phyloP scores from a whole-genome alignment of 2,329 filamentous ascomycete species.

The Neobulgaria alba region DNA sequence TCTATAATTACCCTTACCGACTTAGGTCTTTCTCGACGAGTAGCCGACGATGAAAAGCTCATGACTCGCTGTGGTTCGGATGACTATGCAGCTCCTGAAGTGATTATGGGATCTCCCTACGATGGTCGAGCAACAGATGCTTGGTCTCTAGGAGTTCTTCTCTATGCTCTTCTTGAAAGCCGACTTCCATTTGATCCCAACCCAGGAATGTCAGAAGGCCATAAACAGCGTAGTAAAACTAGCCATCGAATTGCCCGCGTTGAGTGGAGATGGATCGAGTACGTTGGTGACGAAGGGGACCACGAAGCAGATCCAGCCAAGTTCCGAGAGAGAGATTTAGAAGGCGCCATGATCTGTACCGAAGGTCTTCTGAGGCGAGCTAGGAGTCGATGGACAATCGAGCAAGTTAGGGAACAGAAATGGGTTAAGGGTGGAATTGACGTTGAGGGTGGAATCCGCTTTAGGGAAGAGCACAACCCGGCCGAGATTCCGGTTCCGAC shows the following conservation, averaged over 20 bases:
- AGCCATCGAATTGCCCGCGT: constrained; percentile 92
- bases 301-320: constrained; percentile 61
- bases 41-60: constrained; percentile 80
- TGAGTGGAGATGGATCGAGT: constrained; percentile 92
- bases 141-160: constrained; percentile 87
- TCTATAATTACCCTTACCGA: constrained; percentile 86
- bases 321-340: constrained; percentile 55
- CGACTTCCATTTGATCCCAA: constrained; percentile 86
- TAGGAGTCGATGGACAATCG: constrained; percentile 66
- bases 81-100: constrained; percentile 94
- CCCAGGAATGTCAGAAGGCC: constrained; percentile 68
- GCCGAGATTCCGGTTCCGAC: constrained; percentile 20
- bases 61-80: constrained; percentile 91
- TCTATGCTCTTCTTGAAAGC: constrained; percentile 92
- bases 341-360: constrained; percentile 71
- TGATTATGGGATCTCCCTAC: constrained; percentile 90
- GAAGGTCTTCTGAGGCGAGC: constrained; percentile 79
- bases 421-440: constrained; percentile 73
- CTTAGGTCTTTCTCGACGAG: constrained; percentile 77
- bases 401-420: constrained; percentile 59
- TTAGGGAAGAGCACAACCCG: constrained; percentile 42
- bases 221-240: constrained; percentile 69
- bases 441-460: constrained; percentile 53
- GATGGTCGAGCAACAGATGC: constrained; percentile 87
- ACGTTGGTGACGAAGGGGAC: constrained; percentile 74